These are phyloP conservation scores for Metarhizium anisopliae DNA, from an alignment of 2,329 filamentous ascomycete species.

Conservation along the genomic window DNA sequence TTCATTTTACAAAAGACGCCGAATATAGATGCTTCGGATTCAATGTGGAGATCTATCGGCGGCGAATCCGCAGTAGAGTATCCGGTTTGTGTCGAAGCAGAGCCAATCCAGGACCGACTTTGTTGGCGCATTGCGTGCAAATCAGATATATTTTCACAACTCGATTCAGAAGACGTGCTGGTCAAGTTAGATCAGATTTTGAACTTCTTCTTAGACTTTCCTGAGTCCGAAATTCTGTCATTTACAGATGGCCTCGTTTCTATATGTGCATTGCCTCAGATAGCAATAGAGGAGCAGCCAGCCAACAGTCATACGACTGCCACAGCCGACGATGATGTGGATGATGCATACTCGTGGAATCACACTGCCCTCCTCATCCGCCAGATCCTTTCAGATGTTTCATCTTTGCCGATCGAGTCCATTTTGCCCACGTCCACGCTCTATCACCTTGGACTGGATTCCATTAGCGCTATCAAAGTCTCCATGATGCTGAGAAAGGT, in stretches of 20 bases:
- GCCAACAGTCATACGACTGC: background rate
- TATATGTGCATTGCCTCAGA: conserved; percentile 52
- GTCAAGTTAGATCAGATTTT: conserved; percentile 51
- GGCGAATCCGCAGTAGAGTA: conserved; percentile 67
- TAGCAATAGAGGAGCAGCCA: background rate
- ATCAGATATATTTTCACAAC: conserved; percentile 37
- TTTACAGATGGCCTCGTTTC: conserved; percentile 45
- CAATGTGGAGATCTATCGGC: conserved; percentile 53
- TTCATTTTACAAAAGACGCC: conserved; percentile 43
- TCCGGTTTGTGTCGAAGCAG: conserved; percentile 73
- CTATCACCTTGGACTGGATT: conserved; percentile 83
- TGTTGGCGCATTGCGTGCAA: conserved; percentile 68
- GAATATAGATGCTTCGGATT: background rate
- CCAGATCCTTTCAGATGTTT: conserved; percentile 44
- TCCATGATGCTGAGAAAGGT: conserved; percentile 58
- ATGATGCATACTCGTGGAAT: conserved; percentile 21
- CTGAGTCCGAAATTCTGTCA: conserved; percentile 41
- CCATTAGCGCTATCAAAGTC: conserved; percentile 84
- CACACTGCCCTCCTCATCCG: conserved; percentile 30
- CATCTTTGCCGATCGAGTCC: conserved; percentile 45
- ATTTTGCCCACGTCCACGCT: conserved; percentile 57
- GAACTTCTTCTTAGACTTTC: conserved; percentile 39
- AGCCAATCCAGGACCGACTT: conserved; percentile 45
- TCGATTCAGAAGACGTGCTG: conserved; percentile 43
- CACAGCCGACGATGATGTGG: background rate